Evolutionary conservation across 2,329 filamentous ascomycete species (phyloP).

Genomic region (Xylaria sp.): DNA sequence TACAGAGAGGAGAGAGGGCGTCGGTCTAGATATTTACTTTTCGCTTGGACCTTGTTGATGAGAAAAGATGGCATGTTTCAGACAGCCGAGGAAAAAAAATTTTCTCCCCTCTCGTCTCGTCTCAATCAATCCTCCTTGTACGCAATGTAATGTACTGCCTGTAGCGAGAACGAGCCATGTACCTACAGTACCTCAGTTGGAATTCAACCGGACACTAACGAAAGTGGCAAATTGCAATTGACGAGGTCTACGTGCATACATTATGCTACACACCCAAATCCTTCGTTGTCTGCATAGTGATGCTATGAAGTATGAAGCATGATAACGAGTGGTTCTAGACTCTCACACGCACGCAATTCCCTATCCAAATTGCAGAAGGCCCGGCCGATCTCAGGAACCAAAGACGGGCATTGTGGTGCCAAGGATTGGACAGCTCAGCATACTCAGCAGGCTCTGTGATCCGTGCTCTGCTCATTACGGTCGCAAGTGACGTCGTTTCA

Average conservation of each 20-base stretch:
- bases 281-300: constrained; percentile 33
- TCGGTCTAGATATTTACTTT: constrained; percentile 31
- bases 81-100: constrained; percentile 35
- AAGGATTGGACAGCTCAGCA: constrained; percentile 35
- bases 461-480: background rate
- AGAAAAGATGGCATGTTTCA: constrained; percentile 44
- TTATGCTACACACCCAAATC: constrained; percentile 14
- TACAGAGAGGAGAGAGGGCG: constrained; percentile 13
- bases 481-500: constrained; percentile 30
- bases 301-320: constrained; percentile 30
- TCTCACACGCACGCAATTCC: constrained; percentile 16
- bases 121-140: constrained; percentile 24
- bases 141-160: background rate
- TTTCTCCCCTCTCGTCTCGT: constrained; percentile 37
- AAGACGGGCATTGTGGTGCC: constrained; percentile 29
- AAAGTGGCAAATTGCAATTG: constrained; percentile 33
- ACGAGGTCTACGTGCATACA: constrained; percentile 14
- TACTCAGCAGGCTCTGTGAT: background rate
- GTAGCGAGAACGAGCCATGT: background rate
- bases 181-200: constrained; percentile 18
- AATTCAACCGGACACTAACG: constrained; percentile 30
- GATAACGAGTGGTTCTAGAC: constrained; percentile 29
- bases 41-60: constrained; percentile 36
- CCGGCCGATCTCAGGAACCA: constrained; percentile 29
- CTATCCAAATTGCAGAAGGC: constrained; percentile 8